phyloP scores from a whole-genome alignment of 2,329 filamentous ascomycete genomes.

The Ascochyta lentis region DNA sequence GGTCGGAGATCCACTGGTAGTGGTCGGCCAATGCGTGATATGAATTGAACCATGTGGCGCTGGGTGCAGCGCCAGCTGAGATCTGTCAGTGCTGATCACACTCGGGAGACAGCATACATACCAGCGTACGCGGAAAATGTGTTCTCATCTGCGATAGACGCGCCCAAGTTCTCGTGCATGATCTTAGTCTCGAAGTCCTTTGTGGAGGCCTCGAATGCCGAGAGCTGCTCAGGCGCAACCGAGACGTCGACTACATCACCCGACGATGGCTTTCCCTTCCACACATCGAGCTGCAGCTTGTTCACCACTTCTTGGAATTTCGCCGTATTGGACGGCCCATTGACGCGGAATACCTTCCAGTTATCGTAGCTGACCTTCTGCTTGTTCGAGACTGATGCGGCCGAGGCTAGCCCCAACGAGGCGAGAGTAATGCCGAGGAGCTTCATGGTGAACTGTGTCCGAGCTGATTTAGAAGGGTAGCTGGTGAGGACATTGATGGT shows the following conservation, averaged over 20 bases:
- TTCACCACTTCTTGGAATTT: conserved; percentile 39
- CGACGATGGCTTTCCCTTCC: conserved; percentile 44
- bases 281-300: conserved; percentile 41
- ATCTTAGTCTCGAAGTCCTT: conserved; percentile 37
- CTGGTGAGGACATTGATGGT: conserved; percentile 14
- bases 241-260: conserved; percentile 46
- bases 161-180: conserved; percentile 49
- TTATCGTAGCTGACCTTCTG: conserved; percentile 43
- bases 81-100: conserved; percentile 24
- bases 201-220: conserved; percentile 37
- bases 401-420: conserved; percentile 41
- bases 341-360: conserved; percentile 48
- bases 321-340: conserved; percentile 36
- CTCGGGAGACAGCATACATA: conserved; percentile 14
- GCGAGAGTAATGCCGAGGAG: conserved; percentile 38
- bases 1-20: conserved; percentile 42
- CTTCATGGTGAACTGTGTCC: conserved; percentile 35
- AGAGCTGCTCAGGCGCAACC: conserved; percentile 41
- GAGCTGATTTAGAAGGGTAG: conserved; percentile 7
- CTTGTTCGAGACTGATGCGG: conserved; percentile 39
- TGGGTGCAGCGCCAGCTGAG: conserved; percentile 38
- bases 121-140: conserved; percentile 41
- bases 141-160: conserved; percentile 43
- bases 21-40: conserved; percentile 49
- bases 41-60: conserved; percentile 45